phyloP scores from a whole-genome alignment of 139 green algal species.

The Parachlorella kessleri region DNA sequence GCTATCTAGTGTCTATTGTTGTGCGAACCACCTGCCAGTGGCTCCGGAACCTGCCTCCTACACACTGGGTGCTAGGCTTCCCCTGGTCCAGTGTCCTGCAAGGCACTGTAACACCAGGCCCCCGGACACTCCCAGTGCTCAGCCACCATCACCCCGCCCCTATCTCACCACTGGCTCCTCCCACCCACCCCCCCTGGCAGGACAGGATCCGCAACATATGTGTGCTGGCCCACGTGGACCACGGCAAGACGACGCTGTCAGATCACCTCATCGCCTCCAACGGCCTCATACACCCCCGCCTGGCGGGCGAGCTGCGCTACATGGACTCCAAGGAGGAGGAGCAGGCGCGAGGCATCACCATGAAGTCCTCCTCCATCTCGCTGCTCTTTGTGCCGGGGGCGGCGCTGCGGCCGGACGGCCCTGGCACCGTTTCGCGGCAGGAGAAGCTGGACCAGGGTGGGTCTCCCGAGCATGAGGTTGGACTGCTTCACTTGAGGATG shows the following conservation, averaged over 20 bases:
- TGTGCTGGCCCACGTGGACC: constrained; percentile 98
- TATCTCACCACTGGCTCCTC: too few relatives aligned
- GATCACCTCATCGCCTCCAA: constrained; percentile 97
- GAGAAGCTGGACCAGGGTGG: constrained; percentile 38
- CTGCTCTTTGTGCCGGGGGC: constrained; percentile 85
- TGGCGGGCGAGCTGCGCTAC: constrained; percentile 85
- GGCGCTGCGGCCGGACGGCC: constrained; percentile 44
- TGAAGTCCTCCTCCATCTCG: constrained; percentile 96
- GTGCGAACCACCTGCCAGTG: too few relatives aligned
- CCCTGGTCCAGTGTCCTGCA: too few relatives aligned
- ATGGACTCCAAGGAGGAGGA: constrained; percentile 97
- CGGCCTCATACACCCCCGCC: constrained; percentile 94
- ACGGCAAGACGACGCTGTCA: constrained; percentile 98
- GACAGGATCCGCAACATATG: constrained; percentile 95
- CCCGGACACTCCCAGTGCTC: too few relatives aligned
- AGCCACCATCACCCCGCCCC: too few relatives aligned
- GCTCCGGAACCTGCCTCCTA: too few relatives aligned
- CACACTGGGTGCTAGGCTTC: too few relatives aligned
- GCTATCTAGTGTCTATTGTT: too few relatives aligned
- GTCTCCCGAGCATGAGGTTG: neutral
- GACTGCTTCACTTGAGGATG: too few relatives aligned
- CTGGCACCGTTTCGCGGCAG: constrained; percentile 29
- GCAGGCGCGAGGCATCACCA: constrained; percentile 96
- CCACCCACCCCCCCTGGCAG: too few relatives aligned
- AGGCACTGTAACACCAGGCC: too few relatives aligned